Evolutionary conservation across 2,329 filamentous ascomycete genomes (phyloP), one percentile per base, ranked within the genome.

Genomic region (Stemphylium vesicarium): DNA sequence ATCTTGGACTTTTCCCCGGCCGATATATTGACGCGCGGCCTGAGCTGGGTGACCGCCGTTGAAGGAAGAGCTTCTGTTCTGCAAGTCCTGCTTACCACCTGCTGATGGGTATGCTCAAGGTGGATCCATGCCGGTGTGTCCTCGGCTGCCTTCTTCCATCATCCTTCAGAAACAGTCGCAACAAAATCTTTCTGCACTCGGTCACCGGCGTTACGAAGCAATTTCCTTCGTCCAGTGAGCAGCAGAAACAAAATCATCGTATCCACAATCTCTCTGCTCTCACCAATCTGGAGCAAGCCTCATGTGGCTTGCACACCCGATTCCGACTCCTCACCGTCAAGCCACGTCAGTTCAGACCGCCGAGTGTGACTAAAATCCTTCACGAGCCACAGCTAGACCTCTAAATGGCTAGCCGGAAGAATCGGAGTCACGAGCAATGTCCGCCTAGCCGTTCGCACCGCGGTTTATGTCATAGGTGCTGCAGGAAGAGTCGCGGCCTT

Each of bases 381-480:
- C 40, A 42, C n/a, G 22, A 48, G 42, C 46, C 29, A 46, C 31
- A 26, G 36, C 49, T 51, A 52, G 44, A 10, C 37, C 18, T 44
- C 32, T 41, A 39, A 12, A 24, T 40, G 49, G 32, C 49, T 62
- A 58, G 56, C 40, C 57, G 62, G 60, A 43, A 54, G 46, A 33
- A 46, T 56, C 62, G 50, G 62, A 45, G 16, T 61, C 59, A 64
- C 60, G 54, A 62, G 59, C 60, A 51, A 11, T 22, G 43, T 50
- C 26, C 47, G 59, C 56, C 55, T 54, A 63, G 48, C 46, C 35
- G 40, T 38, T 32, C 12, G 22, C n/a, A 37, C 3, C 32, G 36
- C 31, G 26, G 40, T 16, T 40, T 55, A 58, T 65, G 64, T 66
- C 65, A 65, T 66, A 57, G 52, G n/a, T 61, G 59, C 60, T 51